phyloP scores from a whole-genome alignment of 2,329 filamentous ascomycete genomes.

The Sarocladium oryzae region DNA sequence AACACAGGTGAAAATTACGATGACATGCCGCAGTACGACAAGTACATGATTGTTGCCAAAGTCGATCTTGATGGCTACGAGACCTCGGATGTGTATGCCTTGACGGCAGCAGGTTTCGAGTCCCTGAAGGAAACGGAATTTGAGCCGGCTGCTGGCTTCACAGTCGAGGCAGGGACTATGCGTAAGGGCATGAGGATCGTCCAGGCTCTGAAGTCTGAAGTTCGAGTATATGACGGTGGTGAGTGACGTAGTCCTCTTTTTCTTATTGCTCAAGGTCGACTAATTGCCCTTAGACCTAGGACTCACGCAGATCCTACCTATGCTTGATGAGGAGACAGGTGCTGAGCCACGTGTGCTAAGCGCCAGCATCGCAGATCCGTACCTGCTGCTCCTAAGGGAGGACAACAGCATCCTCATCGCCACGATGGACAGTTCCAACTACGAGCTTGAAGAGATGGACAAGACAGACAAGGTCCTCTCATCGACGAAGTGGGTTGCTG shows the following conservation, averaged over 20 bases:
- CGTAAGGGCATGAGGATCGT: slow-evolving; percentile 76
- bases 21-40: slow-evolving; percentile 59
- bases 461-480: slow-evolving; percentile 50
- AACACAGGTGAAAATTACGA: slow-evolving; percentile 48
- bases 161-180: slow-evolving; percentile 78
- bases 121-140: slow-evolving; percentile 80
- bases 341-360: slow-evolving; percentile 71
- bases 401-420: slow-evolving; percentile 76
- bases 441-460: slow-evolving; percentile 79
- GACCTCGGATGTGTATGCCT: slow-evolving; percentile 69
- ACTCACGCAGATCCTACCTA: slow-evolving; percentile 83
- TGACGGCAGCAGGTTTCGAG: slow-evolving; percentile 68
- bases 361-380: slow-evolving; percentile 82
- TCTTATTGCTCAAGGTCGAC: slow-evolving; percentile 11
- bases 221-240: slow-evolving; percentile 88
- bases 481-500: slow-evolving; percentile 70
- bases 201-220: slow-evolving; percentile 79
- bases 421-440: slow-evolving; percentile 61
- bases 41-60: slow-evolving; percentile 79
- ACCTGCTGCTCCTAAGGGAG: slow-evolving; percentile 74
- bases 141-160: slow-evolving; percentile 80
- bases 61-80: slow-evolving; percentile 62
- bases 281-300: slow-evolving; percentile 59
- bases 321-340: slow-evolving; percentile 85
- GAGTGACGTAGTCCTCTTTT: slow-evolving; percentile 28